These are phyloP conservation scores for Biancaea sappan DNA, from an alignment of 306 rosid species.

Conservation along the genomic window DNA sequence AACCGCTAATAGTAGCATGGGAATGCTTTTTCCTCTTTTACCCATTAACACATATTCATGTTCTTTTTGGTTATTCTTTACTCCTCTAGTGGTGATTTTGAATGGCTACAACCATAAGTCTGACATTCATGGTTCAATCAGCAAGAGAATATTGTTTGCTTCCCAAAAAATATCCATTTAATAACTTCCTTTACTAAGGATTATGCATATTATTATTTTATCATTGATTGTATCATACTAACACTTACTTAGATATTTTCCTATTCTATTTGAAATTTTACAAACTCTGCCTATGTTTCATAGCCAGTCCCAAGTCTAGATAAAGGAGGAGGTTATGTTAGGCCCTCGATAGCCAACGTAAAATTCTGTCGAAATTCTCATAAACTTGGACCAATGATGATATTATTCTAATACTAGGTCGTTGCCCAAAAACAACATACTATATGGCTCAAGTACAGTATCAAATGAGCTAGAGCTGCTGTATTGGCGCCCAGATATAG, in stretches of 20 bases:
- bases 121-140: constrained; percentile 9
- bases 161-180: constrained; percentile 18
- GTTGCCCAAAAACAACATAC: too few relatives aligned
- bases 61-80: neutral
- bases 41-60: neutral
- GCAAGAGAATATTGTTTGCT: constrained; percentile 24
- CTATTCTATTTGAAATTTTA: constrained; percentile 25
- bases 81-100: neutral
- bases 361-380: too few relatives aligned
- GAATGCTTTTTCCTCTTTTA: neutral
- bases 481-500: too few relatives aligned
- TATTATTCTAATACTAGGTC: too few relatives aligned
- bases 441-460: too few relatives aligned
- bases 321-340: too few relatives aligned
- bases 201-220: constrained; percentile 25
- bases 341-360: too few relatives aligned
- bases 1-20: neutral
- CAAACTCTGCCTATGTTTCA: too few relatives aligned
- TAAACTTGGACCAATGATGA: too few relatives aligned
- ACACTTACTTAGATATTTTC: constrained; percentile 6
- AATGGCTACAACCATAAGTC: neutral
- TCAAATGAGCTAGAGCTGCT: too few relatives aligned
- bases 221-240: neutral
- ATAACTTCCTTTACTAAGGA: neutral
- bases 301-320: too few relatives aligned